A percentile compares a stretch with the other conserved stretches of the same genome.
These are phyloP conservation scores for Hypoxylon perforatum DNA, from an alignment of 495 filamentous ascomycete genomes.

Conservation along the genomic window DNA sequence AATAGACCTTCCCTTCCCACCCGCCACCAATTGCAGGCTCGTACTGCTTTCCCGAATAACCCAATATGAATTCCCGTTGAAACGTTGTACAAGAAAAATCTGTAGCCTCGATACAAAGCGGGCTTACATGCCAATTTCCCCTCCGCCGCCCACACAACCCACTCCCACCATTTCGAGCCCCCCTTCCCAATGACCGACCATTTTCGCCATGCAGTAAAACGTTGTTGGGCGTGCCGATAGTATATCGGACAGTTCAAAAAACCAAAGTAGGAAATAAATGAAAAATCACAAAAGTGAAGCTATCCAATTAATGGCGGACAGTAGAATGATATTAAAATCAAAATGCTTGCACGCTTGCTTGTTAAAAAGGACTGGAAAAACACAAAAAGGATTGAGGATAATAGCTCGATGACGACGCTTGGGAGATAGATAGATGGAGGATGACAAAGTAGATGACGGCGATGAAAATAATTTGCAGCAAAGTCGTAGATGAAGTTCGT, in stretches of 20 bases:
- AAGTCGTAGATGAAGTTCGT: slow-evolving; percentile 33
- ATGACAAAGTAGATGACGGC: slow-evolving; percentile 44
- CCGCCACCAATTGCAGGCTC: slow-evolving; percentile 15
- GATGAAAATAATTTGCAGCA: slow-evolving; percentile 17
- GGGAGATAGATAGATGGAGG: slow-evolving; percentile 3
- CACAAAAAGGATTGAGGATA: slow-evolving; percentile 45
- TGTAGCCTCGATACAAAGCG: slow-evolving; percentile 31
- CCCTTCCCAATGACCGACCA: slow-evolving; percentile 41
- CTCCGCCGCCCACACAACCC: too few species aligned
- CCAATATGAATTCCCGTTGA: slow-evolving; percentile 43
- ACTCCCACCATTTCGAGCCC: slow-evolving; percentile 8
- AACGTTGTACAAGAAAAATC: slow-evolving; percentile 48
- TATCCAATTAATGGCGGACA: slow-evolving; percentile 29
- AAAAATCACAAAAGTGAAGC: slow-evolving; percentile 17
- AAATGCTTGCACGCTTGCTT: slow-evolving; percentile 57
- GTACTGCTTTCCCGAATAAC: slow-evolving; percentile 26
- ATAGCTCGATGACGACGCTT: slow-evolving; percentile 4
- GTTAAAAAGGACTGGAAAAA: slow-evolving; percentile 33
- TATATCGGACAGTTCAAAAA: slow-evolving; percentile 28
- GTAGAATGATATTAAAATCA: slow-evolving; percentile 45
- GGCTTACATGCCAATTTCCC: slow-evolving; percentile 39
- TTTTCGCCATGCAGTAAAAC: slow-evolving; percentile 48
- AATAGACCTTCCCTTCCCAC: too few species aligned
- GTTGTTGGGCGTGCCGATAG: slow-evolving; percentile 32
- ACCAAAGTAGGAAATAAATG: slow-evolving; percentile 40